Evolutionary conservation across 2,329 filamentous ascomycete genomes (phyloP).

Genomic region (Nannizzia gypsea): DNA sequence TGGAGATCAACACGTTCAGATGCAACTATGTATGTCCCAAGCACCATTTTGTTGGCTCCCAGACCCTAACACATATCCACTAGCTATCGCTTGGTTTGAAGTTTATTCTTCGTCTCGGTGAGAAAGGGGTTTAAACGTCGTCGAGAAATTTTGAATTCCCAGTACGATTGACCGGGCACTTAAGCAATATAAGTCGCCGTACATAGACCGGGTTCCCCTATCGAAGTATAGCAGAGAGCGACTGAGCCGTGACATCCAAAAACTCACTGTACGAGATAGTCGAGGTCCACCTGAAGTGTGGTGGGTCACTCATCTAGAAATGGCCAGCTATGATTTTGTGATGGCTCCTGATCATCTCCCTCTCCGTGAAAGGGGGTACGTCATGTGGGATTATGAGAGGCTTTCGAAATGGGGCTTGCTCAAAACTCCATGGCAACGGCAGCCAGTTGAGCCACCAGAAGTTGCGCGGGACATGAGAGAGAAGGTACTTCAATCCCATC

Average conservation of each 20-base stretch:
- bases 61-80: not conserved
- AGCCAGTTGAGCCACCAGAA: not conserved
- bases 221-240: not conserved
- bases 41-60: not conserved
- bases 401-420: slow-evolving; percentile 9
- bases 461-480: not conserved
- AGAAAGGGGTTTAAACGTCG: not conserved
- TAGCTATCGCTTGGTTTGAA: not conserved
- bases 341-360: not conserved
- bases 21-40: not conserved
- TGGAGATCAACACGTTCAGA: not conserved
- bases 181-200: not conserved
- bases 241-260: not conserved
- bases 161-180: not conserved
- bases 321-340: not conserved
- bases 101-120: not conserved
- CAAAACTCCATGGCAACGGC: not conserved
- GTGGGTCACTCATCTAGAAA: not conserved
- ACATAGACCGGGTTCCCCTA: not conserved
- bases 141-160: not conserved
- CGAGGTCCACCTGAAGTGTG: not conserved
- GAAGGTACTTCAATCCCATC: not conserved
- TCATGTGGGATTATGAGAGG: slow-evolving; percentile 9
- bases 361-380: slow-evolving; percentile 9
- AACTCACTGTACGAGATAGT: not conserved